Evolutionary conservation across 768 basidiomycete genomes (phyloP), one percentile per base, ranked within the genome.

Genomic region (Suillus plorans): DNA sequence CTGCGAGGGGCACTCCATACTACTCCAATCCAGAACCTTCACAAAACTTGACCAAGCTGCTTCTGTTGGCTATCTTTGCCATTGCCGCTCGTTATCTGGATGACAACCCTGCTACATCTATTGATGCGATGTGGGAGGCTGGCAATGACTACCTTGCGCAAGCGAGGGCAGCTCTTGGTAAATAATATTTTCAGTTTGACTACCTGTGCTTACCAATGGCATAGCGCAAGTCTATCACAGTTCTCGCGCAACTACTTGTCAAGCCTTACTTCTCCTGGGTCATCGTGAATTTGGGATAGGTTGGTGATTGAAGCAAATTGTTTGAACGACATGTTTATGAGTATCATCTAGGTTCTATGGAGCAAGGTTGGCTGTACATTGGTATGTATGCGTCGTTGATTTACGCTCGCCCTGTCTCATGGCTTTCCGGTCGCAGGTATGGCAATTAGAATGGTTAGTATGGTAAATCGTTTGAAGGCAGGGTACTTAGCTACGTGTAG

Each of bases 251-350:
- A 89, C 92, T 4, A 92, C 91, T 0, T 91, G 92, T 28, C 94
- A 96, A 72, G 84, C 93, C 2, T 75, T 95, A 16, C 80, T 96
- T 52, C 83, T 96, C 14, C 76, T 95, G 14, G 91, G 91, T 1
- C 86, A 92, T 72, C 85, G 93, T 6, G 93, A 95, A 78, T 90
- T 94, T 72, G 95, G 95, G 16, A 89, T 93, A 42, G 92, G 91
- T 70, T 81, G 78, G 75, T 34, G 31, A 45, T 18, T 60, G n/a
- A 16, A 25, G 16, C 53, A n/a, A n/a, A 45, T 41, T 31, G 13
- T 50, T 42, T 22, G 59, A 20, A 20, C 49, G 8, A 64, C 37
- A 67, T 76, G 39, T 74, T n/a, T 22, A 25, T 53, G 31, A 41
- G 44, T 61, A 36, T 50, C 8, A 44, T n/a, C 37, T 66, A 82